Evolutionary conservation across 2,329 filamentous ascomycete genomes (phyloP).

Genomic region (Trichoderma simmonsii): DNA sequence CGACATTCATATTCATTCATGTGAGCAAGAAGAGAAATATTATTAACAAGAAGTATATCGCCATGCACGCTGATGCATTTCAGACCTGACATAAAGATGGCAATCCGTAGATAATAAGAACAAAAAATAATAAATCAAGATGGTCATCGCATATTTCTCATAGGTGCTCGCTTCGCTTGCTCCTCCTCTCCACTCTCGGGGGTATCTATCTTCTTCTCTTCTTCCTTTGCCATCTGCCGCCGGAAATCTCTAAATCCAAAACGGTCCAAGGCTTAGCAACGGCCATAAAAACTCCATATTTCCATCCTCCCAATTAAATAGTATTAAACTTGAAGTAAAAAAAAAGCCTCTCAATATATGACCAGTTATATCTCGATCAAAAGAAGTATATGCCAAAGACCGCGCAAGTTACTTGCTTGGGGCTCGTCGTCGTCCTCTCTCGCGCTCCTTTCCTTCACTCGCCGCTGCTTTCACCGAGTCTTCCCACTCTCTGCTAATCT

Average conservation of each 20-base stretch:
- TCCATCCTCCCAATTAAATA: background rate
- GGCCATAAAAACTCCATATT: background rate
- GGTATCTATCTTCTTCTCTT: constrained; percentile 6
- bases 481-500: constrained; percentile 92
- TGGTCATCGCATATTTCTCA: constrained; percentile 7
- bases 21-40: background rate
- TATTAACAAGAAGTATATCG: background rate
- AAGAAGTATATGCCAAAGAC: background rate
- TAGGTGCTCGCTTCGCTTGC: background rate
- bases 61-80: background rate
- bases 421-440: constrained; percentile 30
- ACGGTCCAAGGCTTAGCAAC: background rate
- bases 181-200: background rate
- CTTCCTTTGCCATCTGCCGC: constrained; percentile 2
- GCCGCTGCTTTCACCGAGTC: constrained; percentile 70
- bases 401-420: constrained; percentile 21
- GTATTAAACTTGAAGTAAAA: background rate
- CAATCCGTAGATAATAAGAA: background rate
- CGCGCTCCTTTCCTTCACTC: constrained; percentile 35
- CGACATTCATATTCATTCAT: background rate
- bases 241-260: background rate
- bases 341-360: background rate
- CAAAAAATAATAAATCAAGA: background rate
- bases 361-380: background rate
- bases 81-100: background rate